Base-by-base conservation (phyloP, 2,329 filamentous ascomycete genomes). In the Verticillium nonalfalfae region DNA sequence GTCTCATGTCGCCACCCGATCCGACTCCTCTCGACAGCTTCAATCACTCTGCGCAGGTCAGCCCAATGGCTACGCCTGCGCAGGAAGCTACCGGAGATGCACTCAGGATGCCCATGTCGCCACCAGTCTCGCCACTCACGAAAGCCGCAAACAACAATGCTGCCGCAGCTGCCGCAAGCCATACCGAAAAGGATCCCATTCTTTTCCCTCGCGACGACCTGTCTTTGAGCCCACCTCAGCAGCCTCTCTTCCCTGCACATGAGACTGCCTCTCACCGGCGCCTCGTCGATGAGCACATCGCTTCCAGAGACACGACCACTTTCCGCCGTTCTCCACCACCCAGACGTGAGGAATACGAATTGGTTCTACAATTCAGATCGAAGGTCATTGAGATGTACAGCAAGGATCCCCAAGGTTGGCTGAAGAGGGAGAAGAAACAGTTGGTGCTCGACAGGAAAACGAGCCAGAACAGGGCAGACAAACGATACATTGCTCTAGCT, bases 1-100 rank as follows among this genome's bases (percentile, higher is more conserved):
- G 76, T 63, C 75, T 88, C 62, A 86, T 88, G 80, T 88, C 85
- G 26, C 85, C 85, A 36, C 85, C 85, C 26, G 85, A 87, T 40
- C 76, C 76, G n/a, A 70, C 78, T 38, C 79, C 77, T 57, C 73
- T 77, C 45, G 84, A 87, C 65, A 84, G 73, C 67, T 87, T 86
- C 70, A 72, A 67, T 56, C 73, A 76, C 68, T 21, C 39, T 15
- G 34, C 26, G 5, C 54, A 56, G 34, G 39, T 15, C 62, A 65
- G 21, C 62, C 61, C 26, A 52, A 35, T 10, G 18, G 45, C 45
- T n/a, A 7, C 45, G 18, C 45, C n/a, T 10, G 45, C 45, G 45
- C 45, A 26, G 10, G 45, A 7, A 10, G 45, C 45, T 1, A 4
- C n/a, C 4, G 26, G 5, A 15, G 54, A 56, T 56, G 54, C 54